A percentile compares a stretch with the other conserved stretches of the same genome.
These are phyloP conservation scores for Penicillium angulare DNA, from an alignment of 495 filamentous ascomycete genomes.

Conservation along the genomic window DNA sequence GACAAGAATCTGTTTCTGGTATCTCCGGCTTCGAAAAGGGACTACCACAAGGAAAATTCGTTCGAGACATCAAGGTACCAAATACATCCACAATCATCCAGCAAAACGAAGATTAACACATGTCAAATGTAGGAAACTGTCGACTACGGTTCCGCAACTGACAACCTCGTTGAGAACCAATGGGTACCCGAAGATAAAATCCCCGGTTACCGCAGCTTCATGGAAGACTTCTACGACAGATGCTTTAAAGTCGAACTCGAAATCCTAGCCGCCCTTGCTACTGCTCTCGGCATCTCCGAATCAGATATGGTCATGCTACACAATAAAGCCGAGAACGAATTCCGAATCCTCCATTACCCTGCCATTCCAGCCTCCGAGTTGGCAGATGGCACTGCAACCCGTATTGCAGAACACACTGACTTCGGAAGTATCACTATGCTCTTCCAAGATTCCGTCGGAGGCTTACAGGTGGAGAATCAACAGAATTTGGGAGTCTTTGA, in stretches of 20 bases:
- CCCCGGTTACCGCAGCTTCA: slow-evolving; percentile 60
- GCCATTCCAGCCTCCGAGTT: slow-evolving; percentile 19
- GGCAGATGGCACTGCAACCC: slow-evolving; percentile 18
- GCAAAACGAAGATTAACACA: background rate
- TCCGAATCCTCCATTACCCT: slow-evolving; percentile 46
- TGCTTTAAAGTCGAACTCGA: slow-evolving; percentile 40
- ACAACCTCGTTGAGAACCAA: slow-evolving; percentile 48
- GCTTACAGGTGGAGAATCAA: slow-evolving; percentile 45
- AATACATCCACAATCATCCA: background rate
- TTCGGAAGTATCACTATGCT: slow-evolving; percentile 49
- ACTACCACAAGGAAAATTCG: slow-evolving; percentile 15
- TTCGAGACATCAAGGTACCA: slow-evolving; percentile 30
- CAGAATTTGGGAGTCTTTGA: slow-evolving; percentile 33
- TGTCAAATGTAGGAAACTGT: slow-evolving; percentile 54
- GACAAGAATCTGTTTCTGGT: slow-evolving; percentile 56
- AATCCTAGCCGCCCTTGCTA: slow-evolving; percentile 41
- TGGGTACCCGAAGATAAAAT: slow-evolving; percentile 56
- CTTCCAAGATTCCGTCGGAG: slow-evolving; percentile 47
- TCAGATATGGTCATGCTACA: slow-evolving; percentile 47
- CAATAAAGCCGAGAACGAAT: slow-evolving; percentile 49
- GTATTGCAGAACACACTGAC: slow-evolving; percentile 46
- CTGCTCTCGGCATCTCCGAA: slow-evolving; percentile 46
- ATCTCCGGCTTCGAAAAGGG: slow-evolving; percentile 49
- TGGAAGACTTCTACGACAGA: slow-evolving; percentile 42
- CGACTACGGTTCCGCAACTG: slow-evolving; percentile 55